phyloP scores from a whole-genome alignment of 371 early-diverging fungal genomes.

The Mortierella sp. region DNA sequence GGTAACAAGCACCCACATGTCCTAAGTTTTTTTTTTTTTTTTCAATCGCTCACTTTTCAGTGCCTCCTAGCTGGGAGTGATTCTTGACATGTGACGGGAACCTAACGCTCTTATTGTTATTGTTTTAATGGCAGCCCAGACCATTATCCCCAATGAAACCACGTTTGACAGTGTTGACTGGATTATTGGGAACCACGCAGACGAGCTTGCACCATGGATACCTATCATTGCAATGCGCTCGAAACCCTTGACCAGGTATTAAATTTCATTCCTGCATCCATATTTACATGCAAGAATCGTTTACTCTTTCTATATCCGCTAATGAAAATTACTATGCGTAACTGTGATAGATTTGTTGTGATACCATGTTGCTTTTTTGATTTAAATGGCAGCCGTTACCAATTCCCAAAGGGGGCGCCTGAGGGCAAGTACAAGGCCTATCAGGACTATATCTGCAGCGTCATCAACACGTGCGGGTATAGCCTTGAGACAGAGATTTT shows the following conservation, averaged over 20 bases:
- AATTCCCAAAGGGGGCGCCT: slow-evolving; percentile 59
- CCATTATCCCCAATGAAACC: slow-evolving; percentile 70
- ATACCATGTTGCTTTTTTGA: slow-evolving; percentile 90
- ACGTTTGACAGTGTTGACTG: slow-evolving; percentile 73
- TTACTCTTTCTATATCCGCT: neutral
- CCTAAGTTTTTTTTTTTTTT: too few species aligned
- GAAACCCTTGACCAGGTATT: slow-evolving; percentile 66
- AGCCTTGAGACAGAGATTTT: slow-evolving; percentile 75
- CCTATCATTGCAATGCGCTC: slow-evolving; percentile 83
- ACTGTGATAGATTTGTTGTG: slow-evolving; percentile 69
- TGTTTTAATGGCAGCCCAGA: slow-evolving; percentile 60
- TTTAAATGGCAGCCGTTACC: slow-evolving; percentile 72
- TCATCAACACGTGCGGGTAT: slow-evolving; percentile 75
- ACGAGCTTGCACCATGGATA: slow-evolving; percentile 92
- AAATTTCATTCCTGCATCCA: neutral
- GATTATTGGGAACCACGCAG: slow-evolving; percentile 94
- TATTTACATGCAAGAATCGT: neutral
- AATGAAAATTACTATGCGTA: neutral
- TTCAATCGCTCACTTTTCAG: neutral
- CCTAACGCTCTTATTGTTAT: neutral
- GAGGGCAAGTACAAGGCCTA: slow-evolving; percentile 82
- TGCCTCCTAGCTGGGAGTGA: neutral
- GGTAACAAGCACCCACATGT: slow-evolving; percentile 12
- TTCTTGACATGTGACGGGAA: too few species aligned
- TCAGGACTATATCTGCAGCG: slow-evolving; percentile 69